Conservation (phyloP, 805 yeast genomes). For the Saturnispora silvae region DNA sequence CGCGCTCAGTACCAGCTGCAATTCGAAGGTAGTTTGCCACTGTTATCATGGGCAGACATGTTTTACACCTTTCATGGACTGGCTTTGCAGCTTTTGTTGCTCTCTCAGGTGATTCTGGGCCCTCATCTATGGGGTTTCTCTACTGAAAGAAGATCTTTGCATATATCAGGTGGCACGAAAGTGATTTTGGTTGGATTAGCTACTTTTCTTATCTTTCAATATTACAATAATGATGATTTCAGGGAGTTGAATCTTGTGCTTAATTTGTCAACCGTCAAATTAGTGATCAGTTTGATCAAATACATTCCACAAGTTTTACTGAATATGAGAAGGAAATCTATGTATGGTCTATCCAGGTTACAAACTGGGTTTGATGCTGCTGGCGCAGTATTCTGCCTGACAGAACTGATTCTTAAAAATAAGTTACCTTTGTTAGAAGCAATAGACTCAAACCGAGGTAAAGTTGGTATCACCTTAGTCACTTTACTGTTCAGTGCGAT, state of each 20-base stretch:
- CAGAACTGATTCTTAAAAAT: slow-evolving; percentile 33
- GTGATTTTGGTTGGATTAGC: slow-evolving; percentile 10
- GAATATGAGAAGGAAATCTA: slow-evolving; percentile 32
- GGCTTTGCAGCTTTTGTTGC: slow-evolving; percentile 28
- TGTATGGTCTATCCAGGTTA: slow-evolving; percentile 34
- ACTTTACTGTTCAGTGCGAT: slow-evolving; percentile 24
- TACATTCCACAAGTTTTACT: slow-evolving; percentile 41
- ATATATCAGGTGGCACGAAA: slow-evolving; percentile 16
- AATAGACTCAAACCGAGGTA: slow-evolving; percentile 33
- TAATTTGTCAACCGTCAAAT: slow-evolving; percentile 34
- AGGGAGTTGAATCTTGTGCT: slow-evolving; percentile 30
- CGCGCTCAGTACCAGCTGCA: slow-evolving; percentile 21
- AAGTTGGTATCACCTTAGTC: slow-evolving; percentile 31
- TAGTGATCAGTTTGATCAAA: slow-evolving; percentile 33
- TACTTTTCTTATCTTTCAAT: slow-evolving; percentile 13
- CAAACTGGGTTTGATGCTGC: slow-evolving; percentile 32
- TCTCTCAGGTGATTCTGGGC: slow-evolving; percentile 30
- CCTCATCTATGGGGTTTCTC: slow-evolving; percentile 26
- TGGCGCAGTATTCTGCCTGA: slow-evolving; percentile 31
- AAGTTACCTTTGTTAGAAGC: slow-evolving; percentile 14
- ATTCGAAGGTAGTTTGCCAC: slow-evolving; percentile 29
- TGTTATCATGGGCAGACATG: slow-evolving; percentile 35
- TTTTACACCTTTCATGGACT: slow-evolving; percentile 40
- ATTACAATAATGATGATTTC: slow-evolving; percentile 7
- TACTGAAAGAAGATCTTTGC: slow-evolving; percentile 22